Evolutionary conservation across 768 basidiomycete genomes (phyloP).

Genomic region (Lactarius sp.): DNA sequence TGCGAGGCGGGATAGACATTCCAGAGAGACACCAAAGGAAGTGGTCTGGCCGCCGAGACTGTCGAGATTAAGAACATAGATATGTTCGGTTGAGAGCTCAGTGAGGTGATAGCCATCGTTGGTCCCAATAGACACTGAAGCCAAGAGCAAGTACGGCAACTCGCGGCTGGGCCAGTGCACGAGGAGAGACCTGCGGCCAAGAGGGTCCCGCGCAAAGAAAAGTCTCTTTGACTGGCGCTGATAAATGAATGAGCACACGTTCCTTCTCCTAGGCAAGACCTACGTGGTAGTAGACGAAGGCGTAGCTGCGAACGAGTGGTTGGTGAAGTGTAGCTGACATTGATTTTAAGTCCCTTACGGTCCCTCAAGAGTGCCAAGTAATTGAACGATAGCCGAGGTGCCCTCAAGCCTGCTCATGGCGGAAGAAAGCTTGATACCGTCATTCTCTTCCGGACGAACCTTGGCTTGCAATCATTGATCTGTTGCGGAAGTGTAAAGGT

Average conservation of each 20-base stretch:
- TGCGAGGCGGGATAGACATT: constrained; percentile 26
- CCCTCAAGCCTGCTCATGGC: constrained; percentile 28
- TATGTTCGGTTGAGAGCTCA: constrained; percentile 54
- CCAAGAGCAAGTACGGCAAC: constrained; percentile 53
- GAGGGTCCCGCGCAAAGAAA: constrained; percentile 76
- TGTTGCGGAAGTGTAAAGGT: background rate
- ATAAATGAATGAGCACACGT: constrained; percentile 4
- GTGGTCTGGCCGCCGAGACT: constrained; percentile 18
- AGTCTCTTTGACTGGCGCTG: constrained; percentile 45
- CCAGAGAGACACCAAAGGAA: constrained; percentile 8
- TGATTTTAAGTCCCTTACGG: constrained; percentile 51
- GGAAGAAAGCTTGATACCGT: constrained; percentile 53
- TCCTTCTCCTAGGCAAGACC: constrained; percentile 25
- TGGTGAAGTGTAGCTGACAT: background rate
- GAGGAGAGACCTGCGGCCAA: constrained; percentile 82
- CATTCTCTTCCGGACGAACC: constrained; percentile 63
- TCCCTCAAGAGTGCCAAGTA: constrained; percentile 67
- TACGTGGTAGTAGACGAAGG: constrained; percentile 76
- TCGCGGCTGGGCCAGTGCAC: constrained; percentile 51
- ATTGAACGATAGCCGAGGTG: constrained; percentile 41
- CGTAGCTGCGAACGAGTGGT: constrained; percentile 49
- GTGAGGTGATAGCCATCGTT: constrained; percentile 46
- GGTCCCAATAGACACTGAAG: constrained; percentile 58
- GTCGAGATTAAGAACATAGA: constrained; percentile 51
- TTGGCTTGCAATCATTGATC: constrained; percentile 29